Conservation (phyloP, 2,329 filamentous ascomycete genomes). For the Xylaria sp. region DNA sequence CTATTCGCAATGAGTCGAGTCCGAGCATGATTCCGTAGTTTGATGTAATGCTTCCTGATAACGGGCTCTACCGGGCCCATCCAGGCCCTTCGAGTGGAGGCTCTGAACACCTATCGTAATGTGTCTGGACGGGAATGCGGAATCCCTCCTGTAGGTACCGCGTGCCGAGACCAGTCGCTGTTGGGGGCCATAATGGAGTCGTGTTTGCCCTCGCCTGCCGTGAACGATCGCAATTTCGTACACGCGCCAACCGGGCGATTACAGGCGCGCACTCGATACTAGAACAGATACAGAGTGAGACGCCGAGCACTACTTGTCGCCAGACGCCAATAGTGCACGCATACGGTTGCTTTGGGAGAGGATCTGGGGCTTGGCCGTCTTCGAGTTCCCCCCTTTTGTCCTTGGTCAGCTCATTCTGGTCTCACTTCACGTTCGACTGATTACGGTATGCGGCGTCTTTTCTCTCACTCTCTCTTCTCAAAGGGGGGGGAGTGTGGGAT, state of each 20-base stretch:
- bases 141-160: neutral
- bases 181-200: neutral
- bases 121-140: neutral
- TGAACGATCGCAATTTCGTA: slow-evolving; percentile 9
- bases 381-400: slow-evolving; percentile 5
- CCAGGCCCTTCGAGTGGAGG: neutral
- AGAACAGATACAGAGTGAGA: slow-evolving; percentile 7
- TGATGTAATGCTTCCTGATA: neutral
- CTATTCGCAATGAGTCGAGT: neutral
- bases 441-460: slow-evolving; percentile 5
- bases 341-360: slow-evolving; percentile 11
- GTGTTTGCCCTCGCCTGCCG: neutral
- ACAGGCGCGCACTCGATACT: slow-evolving; percentile 7
- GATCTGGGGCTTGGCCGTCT: neutral
- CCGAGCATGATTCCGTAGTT: neutral
- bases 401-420: slow-evolving; percentile 20
- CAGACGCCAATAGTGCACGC: neutral
- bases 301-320: slow-evolving; percentile 5
- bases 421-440: slow-evolving; percentile 15
- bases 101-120: too few relatives aligned
- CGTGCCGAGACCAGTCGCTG: neutral
- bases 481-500: too few relatives aligned
- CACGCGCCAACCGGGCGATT: slow-evolving; percentile 11
- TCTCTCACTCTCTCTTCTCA: neutral
- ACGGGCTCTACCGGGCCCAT: neutral